These are phyloP conservation scores for Curvularia eragrostidis DNA, from an alignment of 2,329 filamentous ascomycete species.

Conservation along the genomic window DNA sequence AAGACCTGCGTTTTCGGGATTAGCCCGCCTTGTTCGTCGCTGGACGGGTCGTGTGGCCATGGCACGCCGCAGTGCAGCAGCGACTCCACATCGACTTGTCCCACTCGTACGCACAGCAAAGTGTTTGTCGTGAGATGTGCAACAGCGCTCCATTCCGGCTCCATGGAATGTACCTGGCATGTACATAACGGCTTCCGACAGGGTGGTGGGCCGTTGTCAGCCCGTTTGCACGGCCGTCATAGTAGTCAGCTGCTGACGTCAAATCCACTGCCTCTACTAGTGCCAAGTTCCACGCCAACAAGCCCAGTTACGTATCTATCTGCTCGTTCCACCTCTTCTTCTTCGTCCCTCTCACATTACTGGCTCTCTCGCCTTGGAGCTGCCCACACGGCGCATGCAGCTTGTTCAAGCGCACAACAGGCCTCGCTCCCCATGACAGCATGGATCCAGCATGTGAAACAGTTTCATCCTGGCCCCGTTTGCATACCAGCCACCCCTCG, in stretches of 20 bases:
- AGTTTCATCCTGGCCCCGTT: slow-evolving; percentile 6
- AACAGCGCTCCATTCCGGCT: neutral
- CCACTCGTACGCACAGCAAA: neutral
- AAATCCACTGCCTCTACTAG: neutral
- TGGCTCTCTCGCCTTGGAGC: neutral
- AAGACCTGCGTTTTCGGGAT: slow-evolving; percentile 8
- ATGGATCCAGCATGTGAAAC: slow-evolving; percentile 14
- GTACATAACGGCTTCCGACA: slow-evolving; percentile 3
- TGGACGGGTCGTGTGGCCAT: slow-evolving; percentile 3
- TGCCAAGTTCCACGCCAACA: neutral
- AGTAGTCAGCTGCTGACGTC: slow-evolving; percentile 8
- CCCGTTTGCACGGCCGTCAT: slow-evolving; percentile 4
- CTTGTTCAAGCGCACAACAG: slow-evolving; percentile 4
- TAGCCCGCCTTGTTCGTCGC: neutral
- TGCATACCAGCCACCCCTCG: neutral
- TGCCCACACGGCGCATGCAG: slow-evolving; percentile 6
- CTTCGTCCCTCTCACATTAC: neutral
- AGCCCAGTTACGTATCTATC: neutral
- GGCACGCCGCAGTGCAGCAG: neutral
- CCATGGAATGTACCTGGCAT: slow-evolving; percentile 14
- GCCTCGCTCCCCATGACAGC: slow-evolving; percentile 3
- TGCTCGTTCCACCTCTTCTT: slow-evolving; percentile 1
- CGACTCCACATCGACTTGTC: neutral
- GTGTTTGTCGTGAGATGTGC: neutral
- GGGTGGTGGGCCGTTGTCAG: slow-evolving; percentile 1